A percentile compares a stretch with the other conserved stretches of the same genome.
These are phyloP conservation scores for Zalaria obscura DNA, from an alignment of 2,329 filamentous ascomycete genomes.

Conservation along the genomic window DNA sequence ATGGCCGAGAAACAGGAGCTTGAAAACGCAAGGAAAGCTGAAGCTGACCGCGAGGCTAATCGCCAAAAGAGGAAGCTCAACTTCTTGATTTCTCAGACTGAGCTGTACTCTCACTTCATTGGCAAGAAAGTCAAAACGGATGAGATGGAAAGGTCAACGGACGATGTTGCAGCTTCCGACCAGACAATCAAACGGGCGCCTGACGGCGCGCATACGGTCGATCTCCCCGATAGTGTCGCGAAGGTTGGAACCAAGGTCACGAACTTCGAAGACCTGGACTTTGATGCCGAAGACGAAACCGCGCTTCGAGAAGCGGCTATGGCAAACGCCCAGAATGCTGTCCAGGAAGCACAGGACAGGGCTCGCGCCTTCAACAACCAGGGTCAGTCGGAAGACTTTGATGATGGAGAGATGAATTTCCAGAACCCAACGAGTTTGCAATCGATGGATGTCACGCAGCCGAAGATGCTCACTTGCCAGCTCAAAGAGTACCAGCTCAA, in stretches of 20 bases:
- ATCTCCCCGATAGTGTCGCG: conserved; percentile 32
- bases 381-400: conserved; percentile 54
- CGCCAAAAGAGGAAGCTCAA: conserved; percentile 98
- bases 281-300: conserved; percentile 86
- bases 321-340: conserved; percentile 91
- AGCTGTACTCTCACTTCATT: conserved; percentile 98
- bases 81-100: conserved; percentile 97
- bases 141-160: conserved; percentile 80
- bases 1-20: conserved; percentile 91
- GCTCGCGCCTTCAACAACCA: conserved; percentile 83
- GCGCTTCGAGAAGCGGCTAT: conserved; percentile 69
- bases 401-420: conserved; percentile 98
- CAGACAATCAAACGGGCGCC: conserved; percentile 26
- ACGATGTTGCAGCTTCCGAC: conserved; percentile 52
- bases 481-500: conserved; percentile 99
- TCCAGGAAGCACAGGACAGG: conserved; percentile 86
- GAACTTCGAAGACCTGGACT: conserved; percentile 86
- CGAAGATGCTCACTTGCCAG: conserved; percentile 81
- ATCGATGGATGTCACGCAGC: conserved; percentile 86
- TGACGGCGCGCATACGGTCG: conserved; percentile 30
- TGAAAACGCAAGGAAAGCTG: conserved; percentile 89
- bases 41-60: conserved; percentile 93
- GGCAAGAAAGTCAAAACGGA: conserved; percentile 98
- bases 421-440: conserved; percentile 94
- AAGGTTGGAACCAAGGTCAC: conserved; percentile 60